Evolutionary conservation across 495 filamentous ascomycete genomes (phyloP).

Genomic region (Penicillium riverlandense): DNA sequence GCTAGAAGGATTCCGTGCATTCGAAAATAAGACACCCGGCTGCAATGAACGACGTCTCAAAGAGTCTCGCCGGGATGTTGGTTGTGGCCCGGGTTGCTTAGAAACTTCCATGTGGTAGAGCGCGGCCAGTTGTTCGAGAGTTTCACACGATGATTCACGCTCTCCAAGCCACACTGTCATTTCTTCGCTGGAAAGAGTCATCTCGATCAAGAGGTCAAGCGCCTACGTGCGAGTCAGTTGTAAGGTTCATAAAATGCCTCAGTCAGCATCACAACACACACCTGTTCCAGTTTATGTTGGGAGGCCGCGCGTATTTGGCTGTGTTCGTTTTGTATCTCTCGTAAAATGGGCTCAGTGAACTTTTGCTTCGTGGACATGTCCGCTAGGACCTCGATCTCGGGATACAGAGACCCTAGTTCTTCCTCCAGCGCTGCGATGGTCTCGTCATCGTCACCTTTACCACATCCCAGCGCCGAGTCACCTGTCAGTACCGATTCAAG

Average conservation of each 20-base stretch:
- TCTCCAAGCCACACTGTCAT: constrained; percentile 21
- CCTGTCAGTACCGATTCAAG: constrained; percentile 21
- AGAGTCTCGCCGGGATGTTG: constrained; percentile 23
- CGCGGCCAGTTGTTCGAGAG: constrained; percentile 24
- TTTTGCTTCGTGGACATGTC: constrained; percentile 57
- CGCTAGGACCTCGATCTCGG: constrained; percentile 54
- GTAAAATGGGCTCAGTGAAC: constrained; percentile 49
- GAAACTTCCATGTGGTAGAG: constrained; percentile 28
- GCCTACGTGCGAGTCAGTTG: constrained; percentile 11
- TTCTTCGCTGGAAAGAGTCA: constrained; percentile 27
- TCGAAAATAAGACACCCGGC: constrained; percentile 6
- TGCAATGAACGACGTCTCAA: constrained; percentile 23
- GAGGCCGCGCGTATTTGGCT: constrained; percentile 21
- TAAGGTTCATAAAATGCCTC: too few relatives aligned
- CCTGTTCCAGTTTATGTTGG: constrained; percentile 28
- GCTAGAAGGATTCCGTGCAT: constrained; percentile 6
- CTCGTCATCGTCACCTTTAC: constrained; percentile 2
- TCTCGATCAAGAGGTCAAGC: constrained; percentile 24
- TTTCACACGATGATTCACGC: constrained; percentile 30
- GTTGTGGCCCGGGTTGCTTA: constrained; percentile 12
- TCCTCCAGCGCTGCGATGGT: constrained; percentile 38
- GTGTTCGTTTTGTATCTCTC: constrained; percentile 27
- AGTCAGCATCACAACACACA: constrained; percentile 6
- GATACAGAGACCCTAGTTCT: constrained; percentile 55
- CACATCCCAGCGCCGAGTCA: background rate